A percentile compares a stretch with the other conserved stretches of the same genome.
phyloP scores from a whole-genome alignment of 192 early-diverging fungal genomes.

The Pilaira anomala region DNA sequence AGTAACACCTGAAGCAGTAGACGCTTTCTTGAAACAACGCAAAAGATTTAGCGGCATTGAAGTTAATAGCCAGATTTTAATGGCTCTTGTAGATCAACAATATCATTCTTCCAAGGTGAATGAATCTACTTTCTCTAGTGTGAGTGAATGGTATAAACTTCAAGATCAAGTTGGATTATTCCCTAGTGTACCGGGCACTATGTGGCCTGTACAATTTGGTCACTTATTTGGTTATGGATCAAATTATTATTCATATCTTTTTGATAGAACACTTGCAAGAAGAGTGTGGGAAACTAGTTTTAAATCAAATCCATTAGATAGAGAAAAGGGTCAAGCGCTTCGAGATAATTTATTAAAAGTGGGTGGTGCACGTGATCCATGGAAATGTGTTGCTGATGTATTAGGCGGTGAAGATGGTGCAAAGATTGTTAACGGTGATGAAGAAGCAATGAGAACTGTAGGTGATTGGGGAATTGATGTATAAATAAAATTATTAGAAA shows the following conservation, averaged over 20 bases:
- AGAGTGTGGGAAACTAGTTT: conserved; percentile 76
- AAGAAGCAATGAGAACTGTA: conserved; percentile 65
- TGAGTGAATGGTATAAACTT: conserved; percentile 55
- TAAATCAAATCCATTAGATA: conserved; percentile 54
- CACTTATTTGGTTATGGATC: conserved; percentile 92
- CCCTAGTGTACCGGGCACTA: conserved; percentile 65
- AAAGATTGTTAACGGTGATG: conserved; percentile 54
- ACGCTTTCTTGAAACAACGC: conserved; percentile 51
- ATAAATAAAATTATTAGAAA: not conserved
- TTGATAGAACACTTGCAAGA: conserved; percentile 78
- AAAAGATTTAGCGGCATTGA: conserved; percentile 70
- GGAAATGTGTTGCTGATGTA: conserved; percentile 68
- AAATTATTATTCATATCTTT: conserved; percentile 94
- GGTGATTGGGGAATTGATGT: conserved; percentile 64
- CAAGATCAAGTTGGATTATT: conserved; percentile 66
- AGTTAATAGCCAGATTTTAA: conserved; percentile 81
- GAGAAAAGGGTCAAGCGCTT: conserved; percentile 65
- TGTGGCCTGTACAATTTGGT: conserved; percentile 89
- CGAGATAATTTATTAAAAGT: conserved; percentile 76
- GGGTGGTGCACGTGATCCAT: conserved; percentile 94
- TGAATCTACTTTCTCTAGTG: conserved; percentile 48
- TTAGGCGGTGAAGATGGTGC: conserved; percentile 53
- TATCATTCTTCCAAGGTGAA: conserved; percentile 68
- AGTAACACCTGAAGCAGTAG: conserved; percentile 52
- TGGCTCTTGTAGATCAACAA: conserved; percentile 88